Evolutionary conservation across 768 basidiomycete species (phyloP).

Genomic region (Russula sp.): DNA sequence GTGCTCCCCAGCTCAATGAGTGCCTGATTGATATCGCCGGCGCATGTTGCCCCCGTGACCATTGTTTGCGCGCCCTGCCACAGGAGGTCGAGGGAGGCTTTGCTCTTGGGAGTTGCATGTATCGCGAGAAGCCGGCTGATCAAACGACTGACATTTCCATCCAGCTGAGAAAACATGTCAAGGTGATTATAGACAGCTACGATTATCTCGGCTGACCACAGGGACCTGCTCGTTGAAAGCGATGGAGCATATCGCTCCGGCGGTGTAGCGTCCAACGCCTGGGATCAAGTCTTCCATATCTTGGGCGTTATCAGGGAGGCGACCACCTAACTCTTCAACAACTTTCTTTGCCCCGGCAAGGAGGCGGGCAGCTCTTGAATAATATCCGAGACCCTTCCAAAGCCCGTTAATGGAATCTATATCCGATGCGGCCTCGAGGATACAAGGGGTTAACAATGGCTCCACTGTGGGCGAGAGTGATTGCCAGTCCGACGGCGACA

Average conservation of each 20-base stretch:
- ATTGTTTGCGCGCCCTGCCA: slow-evolving; percentile 73
- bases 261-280: slow-evolving; percentile 85
- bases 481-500: not conserved
- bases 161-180: slow-evolving; percentile 44
- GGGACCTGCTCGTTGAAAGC: slow-evolving; percentile 80
- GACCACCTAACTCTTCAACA: slow-evolving; percentile 55
- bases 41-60: slow-evolving; percentile 47
- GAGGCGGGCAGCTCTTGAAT: slow-evolving; percentile 77
- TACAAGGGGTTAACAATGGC: slow-evolving; percentile 14
- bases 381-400: slow-evolving; percentile 93
- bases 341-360: slow-evolving; percentile 79
- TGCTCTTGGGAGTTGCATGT: slow-evolving; percentile 75
- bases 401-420: slow-evolving; percentile 81
- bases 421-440: slow-evolving; percentile 50
- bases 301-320: slow-evolving; percentile 70
- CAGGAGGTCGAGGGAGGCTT: slow-evolving; percentile 68
- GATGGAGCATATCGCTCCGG: slow-evolving; percentile 79
- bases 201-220: slow-evolving; percentile 51
- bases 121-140: slow-evolving; percentile 77
- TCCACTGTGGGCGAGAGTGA: not conserved
- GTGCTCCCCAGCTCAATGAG: slow-evolving; percentile 94
- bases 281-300: slow-evolving; percentile 79
- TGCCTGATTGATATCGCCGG: slow-evolving; percentile 88
- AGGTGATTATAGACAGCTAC: not conserved
- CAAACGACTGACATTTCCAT: slow-evolving; percentile 87